Evolutionary conservation across 805 yeast genomes (phyloP).

Genomic region (Lachancea sp.): DNA sequence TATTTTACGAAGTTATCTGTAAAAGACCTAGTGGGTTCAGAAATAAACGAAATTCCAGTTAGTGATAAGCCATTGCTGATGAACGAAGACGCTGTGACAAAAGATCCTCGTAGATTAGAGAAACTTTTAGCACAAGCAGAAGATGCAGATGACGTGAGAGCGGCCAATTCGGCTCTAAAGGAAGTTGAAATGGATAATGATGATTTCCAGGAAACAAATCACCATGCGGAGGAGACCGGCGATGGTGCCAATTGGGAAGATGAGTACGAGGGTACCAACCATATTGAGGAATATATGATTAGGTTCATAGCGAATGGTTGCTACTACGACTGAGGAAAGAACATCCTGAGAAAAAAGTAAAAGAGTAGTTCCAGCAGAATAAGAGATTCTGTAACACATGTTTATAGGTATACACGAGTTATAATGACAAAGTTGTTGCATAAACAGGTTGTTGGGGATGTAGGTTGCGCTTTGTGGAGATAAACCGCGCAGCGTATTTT

Average conservation of each 20-base stretch:
- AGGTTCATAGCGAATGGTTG: slow-evolving; percentile 79
- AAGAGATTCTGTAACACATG: no score
- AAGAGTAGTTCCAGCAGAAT: no score
- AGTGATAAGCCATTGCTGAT: slow-evolving; percentile 36
- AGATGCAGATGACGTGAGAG: slow-evolving; percentile 84
- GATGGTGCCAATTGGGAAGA: slow-evolving; percentile 19
- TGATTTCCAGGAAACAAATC: slow-evolving; percentile 59
- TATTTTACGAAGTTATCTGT: slow-evolving; percentile 85
- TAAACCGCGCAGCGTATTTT: no score
- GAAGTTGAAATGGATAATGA: slow-evolving; percentile 80
- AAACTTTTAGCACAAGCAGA: slow-evolving; percentile 84
- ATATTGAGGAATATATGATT: slow-evolving; percentile 95
- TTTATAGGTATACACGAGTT: no score
- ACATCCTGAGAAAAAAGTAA: no score
- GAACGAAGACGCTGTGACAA: slow-evolving; percentile 29
- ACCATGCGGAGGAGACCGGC: slow-evolving; percentile 6
- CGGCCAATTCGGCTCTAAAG: slow-evolving; percentile 82
- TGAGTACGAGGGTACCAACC: slow-evolving; percentile 55
- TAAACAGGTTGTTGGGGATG: no score
- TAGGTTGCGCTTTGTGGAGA: no score
- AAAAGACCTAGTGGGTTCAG: slow-evolving; percentile 68
- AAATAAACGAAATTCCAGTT: slow-evolving; percentile 25
- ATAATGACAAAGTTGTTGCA: no score
- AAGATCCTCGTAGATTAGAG: slow-evolving; percentile 41
- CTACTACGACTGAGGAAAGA: slow-evolving; percentile 35